Conservation (phyloP, 2,329 filamentous ascomycete genomes). For the Hortaea werneckii region DNA sequence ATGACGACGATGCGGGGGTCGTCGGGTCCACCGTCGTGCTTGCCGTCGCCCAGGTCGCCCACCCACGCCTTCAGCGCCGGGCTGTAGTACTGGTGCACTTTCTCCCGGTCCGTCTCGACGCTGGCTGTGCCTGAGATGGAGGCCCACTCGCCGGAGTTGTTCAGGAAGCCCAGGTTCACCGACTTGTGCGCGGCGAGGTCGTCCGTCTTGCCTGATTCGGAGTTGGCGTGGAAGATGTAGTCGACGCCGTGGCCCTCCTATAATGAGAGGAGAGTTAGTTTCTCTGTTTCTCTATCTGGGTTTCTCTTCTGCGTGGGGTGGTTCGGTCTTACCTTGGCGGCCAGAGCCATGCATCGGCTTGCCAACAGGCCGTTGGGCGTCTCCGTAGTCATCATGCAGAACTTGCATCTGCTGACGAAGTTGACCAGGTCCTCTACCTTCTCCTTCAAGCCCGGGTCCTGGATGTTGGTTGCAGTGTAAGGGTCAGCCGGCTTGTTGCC, state of each 20-base stretch:
- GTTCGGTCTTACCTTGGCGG: slow-evolving; percentile 50
- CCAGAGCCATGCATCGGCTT: slow-evolving; percentile 78
- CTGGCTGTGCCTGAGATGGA: slow-evolving; percentile 66
- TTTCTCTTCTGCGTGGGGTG: no score
- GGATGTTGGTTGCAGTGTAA: slow-evolving; percentile 66
- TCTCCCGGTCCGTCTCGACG: slow-evolving; percentile 57
- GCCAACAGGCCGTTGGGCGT: slow-evolving; percentile 57
- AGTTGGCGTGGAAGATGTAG: slow-evolving; percentile 85
- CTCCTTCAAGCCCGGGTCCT: slow-evolving; percentile 59
- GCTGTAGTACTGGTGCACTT: slow-evolving; percentile 67
- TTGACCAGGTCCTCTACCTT: slow-evolving; percentile 65
- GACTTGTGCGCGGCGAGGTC: slow-evolving; percentile 63
- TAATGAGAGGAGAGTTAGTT: background rate
- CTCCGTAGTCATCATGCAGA: slow-evolving; percentile 80
- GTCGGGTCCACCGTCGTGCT: slow-evolving; percentile 69
- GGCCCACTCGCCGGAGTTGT: slow-evolving; percentile 67
- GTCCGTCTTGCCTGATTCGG: slow-evolving; percentile 77
- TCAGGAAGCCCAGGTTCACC: slow-evolving; percentile 72
- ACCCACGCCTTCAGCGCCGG: slow-evolving; percentile 71
- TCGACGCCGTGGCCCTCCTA: slow-evolving; percentile 71
- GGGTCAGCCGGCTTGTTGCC: slow-evolving; percentile 61
- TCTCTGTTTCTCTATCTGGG: no score
- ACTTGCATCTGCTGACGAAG: slow-evolving; percentile 67
- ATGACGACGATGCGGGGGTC: slow-evolving; percentile 79
- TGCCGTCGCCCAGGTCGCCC: slow-evolving; percentile 73